Evolutionary conservation across 179 eudicot species (phyloP).

Genomic region (Silene coronaria): DNA sequence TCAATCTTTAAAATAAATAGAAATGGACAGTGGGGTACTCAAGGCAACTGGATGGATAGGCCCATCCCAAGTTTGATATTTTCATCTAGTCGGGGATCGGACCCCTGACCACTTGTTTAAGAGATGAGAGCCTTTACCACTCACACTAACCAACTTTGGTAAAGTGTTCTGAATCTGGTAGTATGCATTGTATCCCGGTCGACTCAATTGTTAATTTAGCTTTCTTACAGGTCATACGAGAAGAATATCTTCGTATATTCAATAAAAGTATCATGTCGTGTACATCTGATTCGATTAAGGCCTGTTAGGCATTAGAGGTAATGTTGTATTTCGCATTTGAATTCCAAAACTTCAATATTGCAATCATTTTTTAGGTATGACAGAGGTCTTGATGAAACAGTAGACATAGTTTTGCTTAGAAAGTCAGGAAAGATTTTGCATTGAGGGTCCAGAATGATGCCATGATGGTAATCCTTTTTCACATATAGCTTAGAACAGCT

Average conservation of each 20-base stretch:
- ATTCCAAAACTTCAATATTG: background rate
- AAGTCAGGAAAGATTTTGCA: conserved; percentile 33
- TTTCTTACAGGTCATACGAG: background rate
- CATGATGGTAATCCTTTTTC: conserved; percentile 8
- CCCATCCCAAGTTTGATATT: too few relatives aligned
- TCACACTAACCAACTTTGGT: too few relatives aligned
- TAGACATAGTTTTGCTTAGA: conserved; percentile 36
- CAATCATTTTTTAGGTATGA: conserved; percentile 12
- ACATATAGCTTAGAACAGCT: conserved; percentile 21
- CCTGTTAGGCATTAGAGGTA: background rate
- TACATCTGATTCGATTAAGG: background rate
- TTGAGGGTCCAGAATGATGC: conserved; percentile 11
- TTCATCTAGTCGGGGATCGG: too few relatives aligned
- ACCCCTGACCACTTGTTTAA: too few relatives aligned
- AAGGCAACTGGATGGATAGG: too few relatives aligned
- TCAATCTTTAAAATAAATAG: background rate
- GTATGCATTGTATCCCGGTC: background rate
- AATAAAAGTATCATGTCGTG: background rate
- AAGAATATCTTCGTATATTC: background rate
- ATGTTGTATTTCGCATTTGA: background rate
- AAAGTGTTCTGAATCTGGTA: too few relatives aligned
- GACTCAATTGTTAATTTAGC: background rate
- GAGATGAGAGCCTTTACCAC: too few relatives aligned
- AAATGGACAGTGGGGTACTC: background rate
- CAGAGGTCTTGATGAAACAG: conserved; percentile 21